Evolutionary conservation across 495 filamentous ascomycete genomes (phyloP).

Genomic region (Letharia lupina): DNA sequence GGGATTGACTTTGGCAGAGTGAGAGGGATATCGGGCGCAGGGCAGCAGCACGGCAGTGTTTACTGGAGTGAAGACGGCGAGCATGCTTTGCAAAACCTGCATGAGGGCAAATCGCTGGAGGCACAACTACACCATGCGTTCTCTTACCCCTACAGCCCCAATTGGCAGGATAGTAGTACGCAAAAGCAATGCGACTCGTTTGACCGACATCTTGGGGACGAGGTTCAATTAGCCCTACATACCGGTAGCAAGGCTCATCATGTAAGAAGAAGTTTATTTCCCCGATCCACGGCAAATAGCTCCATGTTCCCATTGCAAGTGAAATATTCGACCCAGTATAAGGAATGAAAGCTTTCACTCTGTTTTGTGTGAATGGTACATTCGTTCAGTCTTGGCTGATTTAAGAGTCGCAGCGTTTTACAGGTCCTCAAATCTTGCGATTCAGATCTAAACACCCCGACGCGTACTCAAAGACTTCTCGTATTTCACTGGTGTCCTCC

Average conservation of each 20-base stretch:
- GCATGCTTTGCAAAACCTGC: constrained; percentile 48
- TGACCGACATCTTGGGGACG: constrained; percentile 58
- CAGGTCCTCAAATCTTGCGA: constrained; percentile 90
- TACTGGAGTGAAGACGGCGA: constrained; percentile 79
- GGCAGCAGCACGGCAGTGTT: constrained; percentile 88
- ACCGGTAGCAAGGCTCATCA: constrained; percentile 94
- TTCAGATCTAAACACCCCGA: constrained; percentile 72
- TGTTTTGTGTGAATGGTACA: neutral
- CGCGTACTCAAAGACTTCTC: constrained; percentile 67
- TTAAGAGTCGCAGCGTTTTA: constrained; percentile 62
- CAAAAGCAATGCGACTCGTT: constrained; percentile 85
- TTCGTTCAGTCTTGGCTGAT: neutral
- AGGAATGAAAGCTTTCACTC: neutral
- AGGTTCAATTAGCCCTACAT: constrained; percentile 58
- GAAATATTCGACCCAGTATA: neutral
- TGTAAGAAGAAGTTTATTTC: constrained; percentile 43
- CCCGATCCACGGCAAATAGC: neutral
- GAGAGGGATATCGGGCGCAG: constrained; percentile 78
- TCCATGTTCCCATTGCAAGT: constrained; percentile 6
- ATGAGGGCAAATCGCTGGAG: constrained; percentile 51
- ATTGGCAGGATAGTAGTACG: constrained; percentile 96
- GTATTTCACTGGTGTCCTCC: constrained; percentile 89
- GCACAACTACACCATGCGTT: constrained; percentile 69
- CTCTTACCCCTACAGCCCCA: constrained; percentile 80
- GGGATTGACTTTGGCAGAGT: constrained; percentile 71